Conservation (phyloP, 2,329 filamentous ascomycete species). For the Colletotrichum tamarilloi region DNA sequence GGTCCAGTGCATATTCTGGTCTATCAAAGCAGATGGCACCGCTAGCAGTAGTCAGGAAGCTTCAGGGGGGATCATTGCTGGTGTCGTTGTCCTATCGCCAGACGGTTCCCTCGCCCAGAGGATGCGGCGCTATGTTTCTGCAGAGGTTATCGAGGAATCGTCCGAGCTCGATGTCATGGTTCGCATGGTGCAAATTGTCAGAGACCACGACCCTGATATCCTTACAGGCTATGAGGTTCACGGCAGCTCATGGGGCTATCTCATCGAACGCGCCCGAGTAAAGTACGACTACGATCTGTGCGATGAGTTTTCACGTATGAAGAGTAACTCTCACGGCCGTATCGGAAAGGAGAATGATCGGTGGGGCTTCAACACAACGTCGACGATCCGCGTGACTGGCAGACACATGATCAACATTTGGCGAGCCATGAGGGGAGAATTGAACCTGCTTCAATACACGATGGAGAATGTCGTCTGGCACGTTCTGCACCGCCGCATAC, state of each 20-base stretch:
- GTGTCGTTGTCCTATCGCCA: constrained; percentile 78
- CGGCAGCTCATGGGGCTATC: constrained; percentile 92
- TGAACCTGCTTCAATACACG: constrained; percentile 92
- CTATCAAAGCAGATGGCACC: constrained; percentile 80
- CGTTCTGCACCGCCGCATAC: constrained; percentile 85
- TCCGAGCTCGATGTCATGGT: constrained; percentile 88
- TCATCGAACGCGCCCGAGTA: constrained; percentile 87
- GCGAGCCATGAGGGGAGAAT: constrained; percentile 93
- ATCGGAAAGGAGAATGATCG: constrained; percentile 88
- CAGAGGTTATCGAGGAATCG: constrained; percentile 78
- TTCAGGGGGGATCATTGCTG: constrained; percentile 65
- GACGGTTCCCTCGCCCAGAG: constrained; percentile 68
- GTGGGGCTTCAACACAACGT: constrained; percentile 96
- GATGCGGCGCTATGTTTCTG: constrained; percentile 69
- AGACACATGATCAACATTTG: constrained; percentile 97
- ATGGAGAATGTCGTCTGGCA: constrained; percentile 97
- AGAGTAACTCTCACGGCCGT: constrained; percentile 81
- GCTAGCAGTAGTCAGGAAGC: constrained; percentile 59
- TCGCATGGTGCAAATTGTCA: constrained; percentile 87
- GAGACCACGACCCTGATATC: constrained; percentile 87
- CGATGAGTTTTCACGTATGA: constrained; percentile 91
- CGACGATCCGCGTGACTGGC: constrained; percentile 91
- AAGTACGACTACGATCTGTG: constrained; percentile 93
- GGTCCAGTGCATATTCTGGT: constrained; percentile 91
- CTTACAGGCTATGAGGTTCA: constrained; percentile 96